Conservation (phyloP, 1,284 basidiomycete species). For the Filobasidium uniguttulatum region DNA sequence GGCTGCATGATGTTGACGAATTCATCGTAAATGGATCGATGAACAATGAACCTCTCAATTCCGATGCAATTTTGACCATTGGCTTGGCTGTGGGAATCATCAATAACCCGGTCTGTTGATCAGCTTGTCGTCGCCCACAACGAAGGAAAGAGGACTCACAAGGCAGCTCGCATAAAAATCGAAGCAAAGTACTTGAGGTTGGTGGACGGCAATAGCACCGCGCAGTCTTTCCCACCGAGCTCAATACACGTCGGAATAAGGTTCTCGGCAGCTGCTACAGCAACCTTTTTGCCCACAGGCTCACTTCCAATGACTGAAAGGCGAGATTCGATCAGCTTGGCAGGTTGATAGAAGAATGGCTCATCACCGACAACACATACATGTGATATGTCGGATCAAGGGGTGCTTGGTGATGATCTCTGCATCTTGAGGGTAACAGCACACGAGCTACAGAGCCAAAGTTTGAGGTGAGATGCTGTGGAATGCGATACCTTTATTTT, state of each 20-base stretch:
- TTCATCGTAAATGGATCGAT: conserved; percentile 55
- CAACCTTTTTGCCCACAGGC: conserved; percentile 68
- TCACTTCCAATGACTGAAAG: conserved; percentile 90
- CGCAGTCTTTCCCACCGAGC: conserved; percentile 54
- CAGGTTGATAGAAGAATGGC: not conserved
- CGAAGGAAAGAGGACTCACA: too few species aligned
- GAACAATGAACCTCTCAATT: conserved; percentile 82
- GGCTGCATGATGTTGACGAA: conserved; percentile 54
- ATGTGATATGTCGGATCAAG: conserved; percentile 51
- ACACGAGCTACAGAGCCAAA: conserved; percentile 43
- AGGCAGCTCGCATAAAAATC: conserved; percentile 66
- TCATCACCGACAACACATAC: conserved; percentile 25
- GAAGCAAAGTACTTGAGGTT: conserved; percentile 40
- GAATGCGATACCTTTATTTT: not conserved
- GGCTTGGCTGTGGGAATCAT: conserved; percentile 52
- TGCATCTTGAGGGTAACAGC: conserved; percentile 78
- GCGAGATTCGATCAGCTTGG: not conserved
- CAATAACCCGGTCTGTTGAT: too few species aligned
- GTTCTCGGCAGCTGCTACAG: conserved; percentile 64
- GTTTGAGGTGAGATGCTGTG: not conserved
- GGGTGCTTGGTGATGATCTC: conserved; percentile 66
- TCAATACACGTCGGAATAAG: conserved; percentile 82
- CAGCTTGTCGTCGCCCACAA: too few species aligned
- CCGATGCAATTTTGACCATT: conserved; percentile 95
- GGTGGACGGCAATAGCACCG: conserved; percentile 40